Evolutionary conservation across 73 alveolate species (phyloP).

Genomic region (Paramecium bursaria): DNA sequence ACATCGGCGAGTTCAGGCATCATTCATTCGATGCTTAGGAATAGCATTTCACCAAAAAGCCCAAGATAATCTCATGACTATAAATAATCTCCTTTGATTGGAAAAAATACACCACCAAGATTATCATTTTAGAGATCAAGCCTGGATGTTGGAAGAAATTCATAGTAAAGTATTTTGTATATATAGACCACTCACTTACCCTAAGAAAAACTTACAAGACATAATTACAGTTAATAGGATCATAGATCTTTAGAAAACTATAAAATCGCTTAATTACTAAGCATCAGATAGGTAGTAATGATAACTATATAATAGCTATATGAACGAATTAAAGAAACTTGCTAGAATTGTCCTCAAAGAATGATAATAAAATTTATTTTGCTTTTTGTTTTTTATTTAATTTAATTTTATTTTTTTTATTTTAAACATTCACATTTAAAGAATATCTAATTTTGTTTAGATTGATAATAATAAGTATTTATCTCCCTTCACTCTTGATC

Average conservation of each 20-base stretch:
- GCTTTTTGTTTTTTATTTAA: too few species aligned
- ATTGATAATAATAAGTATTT: too few species aligned
- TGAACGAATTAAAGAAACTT: too few species aligned
- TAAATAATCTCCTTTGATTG: background rate
- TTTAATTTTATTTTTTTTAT: too few species aligned
- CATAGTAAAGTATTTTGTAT: slow-evolving; percentile 17
- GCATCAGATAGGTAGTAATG: background rate
- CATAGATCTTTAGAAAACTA: slow-evolving; percentile 22
- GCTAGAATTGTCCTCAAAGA: too few species aligned
- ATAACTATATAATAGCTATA: background rate
- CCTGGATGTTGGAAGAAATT: slow-evolving; percentile 33
- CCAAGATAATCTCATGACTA: background rate
- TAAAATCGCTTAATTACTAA: background rate
- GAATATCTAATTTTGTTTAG: too few species aligned
- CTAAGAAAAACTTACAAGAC: slow-evolving; percentile 42
- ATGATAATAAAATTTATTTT: too few species aligned
- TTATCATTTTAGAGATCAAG: slow-evolving; percentile 44
- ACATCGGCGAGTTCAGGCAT: background rate
- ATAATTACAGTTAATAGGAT: slow-evolving; percentile 32
- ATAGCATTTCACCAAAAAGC: background rate
- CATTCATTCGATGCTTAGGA: background rate
- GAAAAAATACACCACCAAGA: background rate
- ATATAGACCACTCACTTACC: background rate
- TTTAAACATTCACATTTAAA: too few species aligned
- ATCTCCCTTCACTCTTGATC: too few species aligned